phyloP scores from a whole-genome alignment of 1,284 basidiomycete species.

The Microbotryum violaceum region DNA sequence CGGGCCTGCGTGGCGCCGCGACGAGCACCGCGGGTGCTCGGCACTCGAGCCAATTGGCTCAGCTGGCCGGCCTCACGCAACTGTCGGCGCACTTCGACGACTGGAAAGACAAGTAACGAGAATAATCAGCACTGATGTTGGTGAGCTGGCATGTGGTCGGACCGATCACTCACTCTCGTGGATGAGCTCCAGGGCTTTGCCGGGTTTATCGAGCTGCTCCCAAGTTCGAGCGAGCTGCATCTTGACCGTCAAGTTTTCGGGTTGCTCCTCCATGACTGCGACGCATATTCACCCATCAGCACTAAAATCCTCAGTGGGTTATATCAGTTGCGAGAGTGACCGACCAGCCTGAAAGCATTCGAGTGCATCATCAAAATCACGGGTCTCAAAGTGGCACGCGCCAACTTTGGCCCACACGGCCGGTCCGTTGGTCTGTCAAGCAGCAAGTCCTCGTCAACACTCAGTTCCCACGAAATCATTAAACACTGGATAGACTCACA shows the following conservation, averaged over 20 bases:
- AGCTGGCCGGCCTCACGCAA: constrained; percentile 15
- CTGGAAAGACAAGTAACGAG: constrained; percentile 1
- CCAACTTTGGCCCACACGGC: constrained; percentile 33
- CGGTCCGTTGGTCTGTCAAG: constrained; percentile 31
- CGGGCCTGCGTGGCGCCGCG: neutral
- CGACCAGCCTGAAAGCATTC: constrained; percentile 75
- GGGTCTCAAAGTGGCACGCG: constrained; percentile 53
- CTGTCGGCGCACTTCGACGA: constrained; percentile 20
- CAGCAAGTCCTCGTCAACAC: neutral
- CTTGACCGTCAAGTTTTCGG: constrained; percentile 68
- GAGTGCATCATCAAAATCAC: constrained; percentile 63
- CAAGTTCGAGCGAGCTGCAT: constrained; percentile 84
- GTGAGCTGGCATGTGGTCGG: constrained; percentile 33
- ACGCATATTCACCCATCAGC: neutral
- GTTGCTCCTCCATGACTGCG: constrained; percentile 63
- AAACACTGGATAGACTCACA: constrained; percentile 43
- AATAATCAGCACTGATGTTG: constrained; percentile 37
- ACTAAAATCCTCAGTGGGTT: neutral
- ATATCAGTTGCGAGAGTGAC: constrained; percentile 29
- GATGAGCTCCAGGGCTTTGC: constrained; percentile 75
- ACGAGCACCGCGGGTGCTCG: neutral
- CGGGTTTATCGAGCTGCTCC: constrained; percentile 65
- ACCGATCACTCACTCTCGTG: constrained; percentile 57
- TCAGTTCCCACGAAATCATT: neutral
- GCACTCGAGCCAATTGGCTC: constrained; percentile 2